phyloP scores from a whole-genome alignment of 75 land plant genomes.

The Pinus taeda region DNA sequence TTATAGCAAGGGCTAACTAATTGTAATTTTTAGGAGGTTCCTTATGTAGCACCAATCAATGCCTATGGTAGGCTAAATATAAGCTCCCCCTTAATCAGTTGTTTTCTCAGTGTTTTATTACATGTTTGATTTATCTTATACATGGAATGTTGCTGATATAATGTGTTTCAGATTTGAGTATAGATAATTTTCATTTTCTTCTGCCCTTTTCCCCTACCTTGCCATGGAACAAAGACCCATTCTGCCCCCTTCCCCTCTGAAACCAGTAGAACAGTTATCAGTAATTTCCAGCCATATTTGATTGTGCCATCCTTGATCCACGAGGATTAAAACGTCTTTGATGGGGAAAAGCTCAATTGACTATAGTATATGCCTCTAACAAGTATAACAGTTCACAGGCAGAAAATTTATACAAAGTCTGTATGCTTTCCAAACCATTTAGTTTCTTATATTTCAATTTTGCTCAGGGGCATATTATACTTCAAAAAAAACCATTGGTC shows the following conservation, averaged over 20 bases:
- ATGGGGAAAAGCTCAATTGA: background rate
- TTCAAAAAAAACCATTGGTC: background rate
- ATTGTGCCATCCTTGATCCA: background rate
- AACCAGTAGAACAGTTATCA: background rate
- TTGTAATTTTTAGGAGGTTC: background rate
- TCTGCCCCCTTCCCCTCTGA: background rate
- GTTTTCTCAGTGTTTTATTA: background rate
- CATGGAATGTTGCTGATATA: background rate
- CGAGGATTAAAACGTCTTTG: background rate
- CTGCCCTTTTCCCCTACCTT: background rate
- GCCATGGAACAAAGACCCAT: background rate
- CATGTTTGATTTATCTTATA: background rate
- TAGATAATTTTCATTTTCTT: background rate
- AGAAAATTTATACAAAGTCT: background rate
- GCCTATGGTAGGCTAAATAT: background rate
- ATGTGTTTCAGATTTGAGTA: background rate
- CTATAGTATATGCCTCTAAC: background rate
- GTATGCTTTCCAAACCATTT: background rate
- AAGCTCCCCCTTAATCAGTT: background rate
- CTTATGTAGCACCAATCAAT: background rate
- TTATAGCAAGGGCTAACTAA: constrained; percentile 1
- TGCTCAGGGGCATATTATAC: background rate
- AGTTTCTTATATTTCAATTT: background rate
- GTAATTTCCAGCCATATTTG: background rate
- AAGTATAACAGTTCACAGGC: background rate